Conservation (phyloP, 106 monocot genomes). For the Dendrobium huoshanense region DNA sequence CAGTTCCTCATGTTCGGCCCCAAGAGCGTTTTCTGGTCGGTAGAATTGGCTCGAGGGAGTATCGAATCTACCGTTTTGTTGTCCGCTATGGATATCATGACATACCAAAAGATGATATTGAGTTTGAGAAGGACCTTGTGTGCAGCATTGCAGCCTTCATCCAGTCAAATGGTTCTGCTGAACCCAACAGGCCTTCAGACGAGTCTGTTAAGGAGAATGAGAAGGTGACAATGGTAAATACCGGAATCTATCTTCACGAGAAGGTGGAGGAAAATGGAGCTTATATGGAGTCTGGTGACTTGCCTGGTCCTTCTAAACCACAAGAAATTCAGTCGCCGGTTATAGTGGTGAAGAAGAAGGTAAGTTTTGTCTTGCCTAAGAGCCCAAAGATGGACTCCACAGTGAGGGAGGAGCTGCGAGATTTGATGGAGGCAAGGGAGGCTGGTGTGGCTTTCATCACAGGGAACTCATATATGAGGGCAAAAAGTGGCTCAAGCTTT, state of each 20-base stretch:
- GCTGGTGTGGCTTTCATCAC: slow-evolving; percentile 92
- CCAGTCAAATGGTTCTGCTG: slow-evolving; percentile 23
- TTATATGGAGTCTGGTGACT: not conserved
- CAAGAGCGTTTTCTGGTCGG: slow-evolving; percentile 87
- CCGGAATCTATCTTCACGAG: slow-evolving; percentile 14
- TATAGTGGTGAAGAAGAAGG: slow-evolving; percentile 29
- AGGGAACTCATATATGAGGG: slow-evolving; percentile 62
- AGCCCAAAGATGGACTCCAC: slow-evolving; percentile 31
- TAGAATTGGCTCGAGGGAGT: slow-evolving; percentile 70
- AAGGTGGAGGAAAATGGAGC: slow-evolving; percentile 22
- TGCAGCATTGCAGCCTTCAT: slow-evolving; percentile 96
- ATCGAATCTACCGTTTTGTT: slow-evolving; percentile 78
- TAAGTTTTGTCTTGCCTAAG: slow-evolving; percentile 70
- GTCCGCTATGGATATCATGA: slow-evolving; percentile 94
- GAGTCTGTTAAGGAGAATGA: slow-evolving; percentile 30
- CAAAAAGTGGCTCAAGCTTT: slow-evolving; percentile 73
- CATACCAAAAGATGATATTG: slow-evolving; percentile 75
- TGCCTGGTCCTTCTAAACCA: slow-evolving; percentile 27
- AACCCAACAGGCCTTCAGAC: slow-evolving; percentile 14
- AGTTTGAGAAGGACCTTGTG: slow-evolving; percentile 85
- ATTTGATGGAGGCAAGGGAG: slow-evolving; percentile 81
- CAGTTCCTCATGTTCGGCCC: slow-evolving; percentile 58
- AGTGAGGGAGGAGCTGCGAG: slow-evolving; percentile 54
- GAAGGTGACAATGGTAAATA: slow-evolving; percentile 49
- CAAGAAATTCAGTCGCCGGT: slow-evolving; percentile 51